These are phyloP conservation scores for Penicillium roqueforti DNA, from an alignment of 495 filamentous ascomycete species.

Conservation along the genomic window DNA sequence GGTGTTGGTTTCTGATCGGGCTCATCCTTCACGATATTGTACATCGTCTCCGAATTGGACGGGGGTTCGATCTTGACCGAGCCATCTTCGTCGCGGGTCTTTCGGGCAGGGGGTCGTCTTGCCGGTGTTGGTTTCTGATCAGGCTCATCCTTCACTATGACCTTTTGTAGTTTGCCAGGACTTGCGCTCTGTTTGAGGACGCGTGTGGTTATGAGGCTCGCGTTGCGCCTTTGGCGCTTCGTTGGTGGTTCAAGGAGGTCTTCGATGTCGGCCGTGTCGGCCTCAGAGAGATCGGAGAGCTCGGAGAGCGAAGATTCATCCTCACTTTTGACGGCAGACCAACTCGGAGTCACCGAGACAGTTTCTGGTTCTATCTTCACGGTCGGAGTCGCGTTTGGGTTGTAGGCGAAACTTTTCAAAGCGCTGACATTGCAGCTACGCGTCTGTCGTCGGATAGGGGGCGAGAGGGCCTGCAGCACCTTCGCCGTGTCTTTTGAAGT, in stretches of 20 bases:
- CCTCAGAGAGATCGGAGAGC: constrained; percentile 44
- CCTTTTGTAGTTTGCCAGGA: constrained; percentile 13
- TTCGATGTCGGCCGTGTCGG: constrained; percentile 56
- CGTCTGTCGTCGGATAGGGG: constrained; percentile 38
- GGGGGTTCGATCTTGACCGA: constrained; percentile 60
- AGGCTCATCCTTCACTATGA: constrained; percentile 23
- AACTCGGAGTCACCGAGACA: constrained; percentile 8
- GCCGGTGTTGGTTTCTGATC: constrained; percentile 26
- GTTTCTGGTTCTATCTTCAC: constrained; percentile 15
- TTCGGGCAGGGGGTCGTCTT: constrained; percentile 61
- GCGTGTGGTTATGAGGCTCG: constrained; percentile 5
- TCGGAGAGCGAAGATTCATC: constrained; percentile 44
- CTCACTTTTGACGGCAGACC: constrained; percentile 15
- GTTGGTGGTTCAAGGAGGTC: constrained; percentile 48
- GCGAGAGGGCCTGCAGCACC: constrained; percentile 43
- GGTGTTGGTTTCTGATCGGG: constrained; percentile 25
- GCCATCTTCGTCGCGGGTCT: constrained; percentile 53
- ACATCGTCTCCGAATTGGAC: constrained; percentile 80
- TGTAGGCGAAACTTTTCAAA: constrained; percentile 32
- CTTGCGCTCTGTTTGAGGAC: constrained; percentile 14
- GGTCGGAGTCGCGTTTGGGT: constrained; percentile 8
- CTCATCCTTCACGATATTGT: constrained; percentile 60
- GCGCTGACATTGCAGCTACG: constrained; percentile 28
- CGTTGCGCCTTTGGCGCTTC: constrained; percentile 51
- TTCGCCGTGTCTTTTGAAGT: constrained; percentile 56